phyloP scores from a whole-genome alignment of 2,329 filamentous ascomycete species.

The Aspergillus transmontanensis region DNA sequence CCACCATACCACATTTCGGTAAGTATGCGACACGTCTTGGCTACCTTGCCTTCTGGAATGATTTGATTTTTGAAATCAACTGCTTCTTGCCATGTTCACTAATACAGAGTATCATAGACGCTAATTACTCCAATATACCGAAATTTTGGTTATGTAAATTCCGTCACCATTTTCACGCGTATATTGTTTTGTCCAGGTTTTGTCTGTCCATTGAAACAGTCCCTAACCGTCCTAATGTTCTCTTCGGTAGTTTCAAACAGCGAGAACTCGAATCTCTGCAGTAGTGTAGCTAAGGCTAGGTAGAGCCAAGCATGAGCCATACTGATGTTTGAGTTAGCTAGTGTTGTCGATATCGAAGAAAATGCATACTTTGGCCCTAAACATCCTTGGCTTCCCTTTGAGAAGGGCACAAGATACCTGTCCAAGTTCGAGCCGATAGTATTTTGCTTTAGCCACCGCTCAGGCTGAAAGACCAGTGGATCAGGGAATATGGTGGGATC shows the following conservation, averaged over 20 bases:
- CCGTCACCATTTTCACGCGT: constrained; percentile 9
- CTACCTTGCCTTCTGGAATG: background rate
- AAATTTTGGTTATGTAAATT: background rate
- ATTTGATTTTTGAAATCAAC: background rate
- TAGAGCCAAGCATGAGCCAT: constrained; percentile 24
- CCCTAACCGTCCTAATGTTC: constrained; percentile 31
- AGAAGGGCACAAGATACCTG: constrained; percentile 30
- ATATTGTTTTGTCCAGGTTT: constrained; percentile 11
- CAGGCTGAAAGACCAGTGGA: constrained; percentile 30
- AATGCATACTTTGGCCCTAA: constrained; percentile 28
- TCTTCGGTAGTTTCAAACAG: constrained; percentile 30
- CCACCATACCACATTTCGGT: background rate
- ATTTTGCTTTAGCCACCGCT: constrained; percentile 32
- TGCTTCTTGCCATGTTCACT: background rate
- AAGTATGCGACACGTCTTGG: background rate
- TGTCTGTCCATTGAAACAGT: constrained; percentile 25
- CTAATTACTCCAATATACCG: background rate
- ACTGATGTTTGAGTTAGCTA: constrained; percentile 6
- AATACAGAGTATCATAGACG: no score
- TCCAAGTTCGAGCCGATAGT: constrained; percentile 16
- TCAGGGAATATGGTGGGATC: constrained; percentile 34
- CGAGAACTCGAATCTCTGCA: constrained; percentile 30
- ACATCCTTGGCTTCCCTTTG: constrained; percentile 32
- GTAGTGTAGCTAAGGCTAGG: constrained; percentile 27
- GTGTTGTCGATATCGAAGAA: background rate